Percentiles rank a stretch among this genome's conserved stretches.
These are phyloP conservation scores for Lepidium africanum DNA, from an alignment of 345 rosid species.

Conservation along the genomic window DNA sequence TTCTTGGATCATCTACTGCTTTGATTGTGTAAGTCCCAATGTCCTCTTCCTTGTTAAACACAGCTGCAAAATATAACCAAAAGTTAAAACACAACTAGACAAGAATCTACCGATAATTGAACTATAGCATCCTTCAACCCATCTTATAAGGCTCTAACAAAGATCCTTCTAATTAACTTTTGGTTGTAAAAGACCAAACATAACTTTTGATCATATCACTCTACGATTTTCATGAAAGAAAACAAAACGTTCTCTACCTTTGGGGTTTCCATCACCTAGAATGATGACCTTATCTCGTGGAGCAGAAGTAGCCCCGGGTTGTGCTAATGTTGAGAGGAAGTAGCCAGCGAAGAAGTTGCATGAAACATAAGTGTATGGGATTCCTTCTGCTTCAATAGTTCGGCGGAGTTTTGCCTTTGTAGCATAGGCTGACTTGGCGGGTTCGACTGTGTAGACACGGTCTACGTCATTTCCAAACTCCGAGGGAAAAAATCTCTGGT, in stretches of 20 bases:
- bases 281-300: conserved; percentile 44
- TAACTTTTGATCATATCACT: not conserved
- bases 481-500: conserved; percentile 52
- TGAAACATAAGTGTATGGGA: conserved; percentile 43
- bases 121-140: not conserved
- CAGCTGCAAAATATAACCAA: conserved; percentile 20
- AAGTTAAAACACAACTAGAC: not conserved
- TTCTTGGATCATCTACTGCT: conserved; percentile 49
- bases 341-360: conserved; percentile 39
- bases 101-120: not conserved
- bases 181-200: not conserved
- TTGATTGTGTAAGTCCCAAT: conserved; percentile 43
- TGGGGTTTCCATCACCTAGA: conserved; percentile 48
- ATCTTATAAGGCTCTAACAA: not conserved
- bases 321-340: conserved; percentile 37
- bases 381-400: conserved; percentile 35
- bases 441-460: conserved; percentile 40
- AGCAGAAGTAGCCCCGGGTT: conserved; percentile 35
- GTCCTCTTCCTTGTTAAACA: conserved; percentile 45
- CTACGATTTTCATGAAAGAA: not conserved
- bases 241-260: conserved; percentile 28
- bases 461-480: conserved; percentile 61
- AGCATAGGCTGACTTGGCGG: conserved; percentile 36
- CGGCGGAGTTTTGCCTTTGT: conserved; percentile 38
- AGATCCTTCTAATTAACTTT: not conserved